Evolutionary conservation across 2,329 filamentous ascomycete genomes (phyloP), one percentile per base, ranked within the genome.

Genomic region (Neurospora crassa): DNA sequence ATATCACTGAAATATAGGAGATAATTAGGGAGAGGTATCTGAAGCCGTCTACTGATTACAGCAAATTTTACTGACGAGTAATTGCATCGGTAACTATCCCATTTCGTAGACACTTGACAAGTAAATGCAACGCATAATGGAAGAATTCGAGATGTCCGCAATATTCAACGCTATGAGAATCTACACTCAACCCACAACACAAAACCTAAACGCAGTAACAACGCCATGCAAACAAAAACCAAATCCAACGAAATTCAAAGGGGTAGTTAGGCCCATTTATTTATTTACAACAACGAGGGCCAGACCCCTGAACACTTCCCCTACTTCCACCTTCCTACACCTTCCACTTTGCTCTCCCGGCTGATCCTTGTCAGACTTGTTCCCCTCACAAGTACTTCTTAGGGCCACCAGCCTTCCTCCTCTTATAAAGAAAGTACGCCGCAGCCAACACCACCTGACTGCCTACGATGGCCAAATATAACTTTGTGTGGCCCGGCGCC

Each of bases 311-410:
- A 20, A 29, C 47, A 53, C 10, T 24, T 53, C 8, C 8, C 12
- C 20, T 18, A 12, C 34, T 16, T 20, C 16, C 67, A 29, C 16
- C 37, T 34, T 47, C 18, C 16, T n/a, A n/a, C 40, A 24, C 47
- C 14, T 59, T 18, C 7, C 42, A 53, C 40, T 20, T 3, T 20
- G 11, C 59, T 11, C 40, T 14, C 47, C 18, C 20, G n/a, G 24
- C 7, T 40, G 5, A 40, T 78, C 47, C 24, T 69, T 67, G 68
- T 68, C 67, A 24, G 69, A 29, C 29, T 68, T 69, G 59, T 18
- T n/a, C 69, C 84, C 29, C 7, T 63, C 16, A 97, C 79, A 97
- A 83, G 81, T 94, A 97, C 83, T 97, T 97, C 86, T 97, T 97
- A n/a, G 93, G 93, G 16, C 53, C 53, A 80, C 89, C 88, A 74